Evolutionary conservation across 257 asterid genomes (phyloP).

Genomic region (Solanum phureja): DNA sequence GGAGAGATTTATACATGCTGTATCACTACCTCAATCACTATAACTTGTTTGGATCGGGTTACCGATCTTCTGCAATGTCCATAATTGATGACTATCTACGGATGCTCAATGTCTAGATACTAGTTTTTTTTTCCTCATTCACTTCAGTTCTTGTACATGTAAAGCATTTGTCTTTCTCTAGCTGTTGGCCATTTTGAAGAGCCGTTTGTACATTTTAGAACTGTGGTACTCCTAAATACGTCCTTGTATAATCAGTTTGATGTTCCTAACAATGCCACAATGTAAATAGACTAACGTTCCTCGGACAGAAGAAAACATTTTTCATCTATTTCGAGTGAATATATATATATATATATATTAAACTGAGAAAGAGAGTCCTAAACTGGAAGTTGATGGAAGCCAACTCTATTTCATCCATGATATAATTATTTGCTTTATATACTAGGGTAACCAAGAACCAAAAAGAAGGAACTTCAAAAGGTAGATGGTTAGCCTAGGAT

Average conservation of each 20-base stretch:
- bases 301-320: background rate
- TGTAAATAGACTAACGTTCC: background rate
- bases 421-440: background rate
- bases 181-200: background rate
- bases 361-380: background rate
- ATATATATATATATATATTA: background rate
- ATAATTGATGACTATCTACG: slow-evolving; percentile 70
- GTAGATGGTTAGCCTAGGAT: background rate
- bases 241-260: background rate
- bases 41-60: slow-evolving; percentile 89
- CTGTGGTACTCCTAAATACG: background rate
- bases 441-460: background rate
- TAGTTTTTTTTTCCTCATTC: background rate
- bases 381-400: background rate
- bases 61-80: slow-evolving; percentile 73
- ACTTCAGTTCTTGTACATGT: background rate
- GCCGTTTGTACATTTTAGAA: background rate
- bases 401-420: background rate
- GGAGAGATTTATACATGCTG: slow-evolving; percentile 70
- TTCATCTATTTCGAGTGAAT: background rate
- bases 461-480: background rate
- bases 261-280: background rate
- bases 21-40: slow-evolving; percentile 93
- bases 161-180: background rate
- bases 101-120: slow-evolving; percentile 37